These are phyloP conservation scores for Boletus sp. DNA, from an alignment of 768 basidiomycete species.

Conservation along the genomic window DNA sequence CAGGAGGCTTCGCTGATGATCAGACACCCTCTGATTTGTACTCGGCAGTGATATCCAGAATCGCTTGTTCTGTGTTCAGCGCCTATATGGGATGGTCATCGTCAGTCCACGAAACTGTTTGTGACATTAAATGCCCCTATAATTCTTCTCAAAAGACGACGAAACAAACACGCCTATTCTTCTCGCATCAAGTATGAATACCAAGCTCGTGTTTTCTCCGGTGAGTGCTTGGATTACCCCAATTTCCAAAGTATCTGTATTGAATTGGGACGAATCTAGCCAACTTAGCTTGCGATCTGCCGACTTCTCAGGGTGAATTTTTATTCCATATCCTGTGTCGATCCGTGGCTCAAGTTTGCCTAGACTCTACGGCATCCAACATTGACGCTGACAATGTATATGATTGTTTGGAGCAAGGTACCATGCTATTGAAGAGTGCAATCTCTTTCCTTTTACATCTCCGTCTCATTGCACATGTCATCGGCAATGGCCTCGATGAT, in stretches of 20 bases:
- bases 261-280: conserved; percentile 4
- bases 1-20: neutral
- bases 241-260: neutral
- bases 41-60: conserved; percentile 8
- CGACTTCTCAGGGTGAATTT: conserved; percentile 21
- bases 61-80: conserved; percentile 17
- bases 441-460: conserved; percentile 25
- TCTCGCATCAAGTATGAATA: conserved; percentile 22
- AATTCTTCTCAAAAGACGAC: neutral
- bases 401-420: conserved; percentile 8
- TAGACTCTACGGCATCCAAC: conserved; percentile 5
- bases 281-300: conserved; percentile 18
- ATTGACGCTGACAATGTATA: conserved; percentile 1
- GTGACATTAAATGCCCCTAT: neutral
- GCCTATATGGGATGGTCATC: conserved; percentile 15
- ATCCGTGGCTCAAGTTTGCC: neutral
- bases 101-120: conserved; percentile 10
- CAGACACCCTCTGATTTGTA: conserved; percentile 4
- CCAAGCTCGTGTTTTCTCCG: conserved; percentile 20
- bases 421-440: conserved; percentile 5
- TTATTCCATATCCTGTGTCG: neutral
- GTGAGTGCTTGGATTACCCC: neutral
- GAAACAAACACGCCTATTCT: conserved; percentile 2
- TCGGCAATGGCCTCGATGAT: conserved; percentile 12
- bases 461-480: conserved; percentile 16